Evolutionary conservation across 192 early-diverging fungal genomes (phyloP).

Genomic region (Spinellus fusiger): DNA sequence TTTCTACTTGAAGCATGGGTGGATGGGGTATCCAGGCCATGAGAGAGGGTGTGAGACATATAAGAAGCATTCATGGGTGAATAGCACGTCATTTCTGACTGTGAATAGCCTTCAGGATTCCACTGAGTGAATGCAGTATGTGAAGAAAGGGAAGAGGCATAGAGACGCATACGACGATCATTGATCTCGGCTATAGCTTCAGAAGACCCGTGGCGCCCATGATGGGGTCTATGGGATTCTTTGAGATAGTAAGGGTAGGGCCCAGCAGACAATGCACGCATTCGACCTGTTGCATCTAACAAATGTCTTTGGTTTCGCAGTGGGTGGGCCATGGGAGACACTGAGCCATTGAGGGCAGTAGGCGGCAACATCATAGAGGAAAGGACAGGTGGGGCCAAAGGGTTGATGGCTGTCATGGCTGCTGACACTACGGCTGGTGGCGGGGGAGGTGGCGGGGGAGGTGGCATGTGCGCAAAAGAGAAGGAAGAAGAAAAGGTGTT

Average conservation of each 20-base stretch:
- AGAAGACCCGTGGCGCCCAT: not conserved
- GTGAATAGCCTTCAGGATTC: too few species aligned
- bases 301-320: not conserved
- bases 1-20: too few species aligned
- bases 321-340: not conserved
- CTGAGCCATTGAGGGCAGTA: too few species aligned
- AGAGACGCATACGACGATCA: not conserved
- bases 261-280: slow-evolving; percentile 19
- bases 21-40: too few species aligned
- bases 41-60: too few species aligned
- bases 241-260: slow-evolving; percentile 7
- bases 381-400: too few species aligned
- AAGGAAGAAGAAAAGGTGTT: not conserved
- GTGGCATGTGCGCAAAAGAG: not conserved
- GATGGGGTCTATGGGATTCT: not conserved
- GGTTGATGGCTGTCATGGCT: not conserved
- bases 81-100: too few species aligned
- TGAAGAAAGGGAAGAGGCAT: not conserved
- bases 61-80: too few species aligned
- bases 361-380: too few species aligned
- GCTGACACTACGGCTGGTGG: not conserved
- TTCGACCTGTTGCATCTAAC: slow-evolving; percentile 1
- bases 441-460: slow-evolving; percentile 1
- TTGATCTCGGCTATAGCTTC: not conserved
- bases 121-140: too few species aligned